Evolutionary conservation across 352 stramenopile genomes (phyloP).

Genomic region (Nothophytophthora sp.): DNA sequence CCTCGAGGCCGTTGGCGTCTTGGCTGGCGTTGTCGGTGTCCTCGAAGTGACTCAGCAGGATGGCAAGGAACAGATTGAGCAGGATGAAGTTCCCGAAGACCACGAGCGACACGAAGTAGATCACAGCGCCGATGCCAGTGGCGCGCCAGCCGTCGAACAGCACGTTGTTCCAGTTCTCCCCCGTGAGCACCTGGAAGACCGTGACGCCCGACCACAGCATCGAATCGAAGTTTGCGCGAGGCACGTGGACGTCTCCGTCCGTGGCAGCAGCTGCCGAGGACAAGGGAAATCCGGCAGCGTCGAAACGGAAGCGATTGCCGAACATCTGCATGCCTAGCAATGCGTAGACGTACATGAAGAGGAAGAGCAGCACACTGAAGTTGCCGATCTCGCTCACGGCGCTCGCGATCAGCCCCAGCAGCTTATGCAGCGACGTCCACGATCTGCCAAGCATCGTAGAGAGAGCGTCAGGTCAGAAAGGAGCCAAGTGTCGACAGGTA

Average conservation of each 20-base stretch:
- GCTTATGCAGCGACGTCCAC: slow-evolving; percentile 90
- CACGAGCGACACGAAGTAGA: slow-evolving; percentile 87
- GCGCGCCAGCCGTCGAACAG: slow-evolving; percentile 87
- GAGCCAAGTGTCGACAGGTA: slow-evolving; percentile 33
- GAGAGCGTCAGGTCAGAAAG: no score
- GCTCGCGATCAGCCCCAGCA: slow-evolving; percentile 89
- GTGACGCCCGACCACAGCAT: slow-evolving; percentile 71
- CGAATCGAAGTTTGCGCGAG: slow-evolving; percentile 71
- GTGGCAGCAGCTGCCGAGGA: slow-evolving; percentile 12
- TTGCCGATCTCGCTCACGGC: slow-evolving; percentile 91
- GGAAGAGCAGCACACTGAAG: slow-evolving; percentile 91
- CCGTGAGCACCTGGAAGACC: slow-evolving; percentile 84
- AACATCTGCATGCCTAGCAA: slow-evolving; percentile 94
- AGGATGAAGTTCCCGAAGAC: slow-evolving; percentile 90
- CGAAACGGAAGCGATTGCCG: slow-evolving; percentile 91
- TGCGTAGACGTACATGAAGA: slow-evolving; percentile 95
- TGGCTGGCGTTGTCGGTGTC: slow-evolving; percentile 35
- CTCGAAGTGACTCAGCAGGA: slow-evolving; percentile 90
- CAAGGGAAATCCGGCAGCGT: slow-evolving; percentile 51
- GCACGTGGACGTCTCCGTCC: slow-evolving; percentile 24
- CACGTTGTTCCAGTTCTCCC: slow-evolving; percentile 93
- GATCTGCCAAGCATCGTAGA: slow-evolving; percentile 66
- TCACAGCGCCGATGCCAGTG: slow-evolving; percentile 35
- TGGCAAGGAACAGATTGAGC: slow-evolving; percentile 92
- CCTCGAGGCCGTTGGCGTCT: slow-evolving; percentile 10